Evolutionary conservation across 129 eudicot species (phyloP).

Genomic region (Daucus carota): DH1_v3.0 NC_030384.2:46078001-46078500

Average conservation of each 20-base stretch:
- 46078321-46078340: slow-evolving; percentile 29
- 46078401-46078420: slow-evolving; percentile 30
- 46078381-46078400: slow-evolving; percentile 17
- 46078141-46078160: slow-evolving; percentile 41
- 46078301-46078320: slow-evolving; percentile 74
- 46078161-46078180: slow-evolving; percentile 12
- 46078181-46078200: slow-evolving; percentile 27
- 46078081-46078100: slow-evolving; percentile 43
- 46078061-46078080: slow-evolving; percentile 60
- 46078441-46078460: slow-evolving; percentile 47
- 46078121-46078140: slow-evolving; percentile 50
- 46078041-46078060: slow-evolving; percentile 51
- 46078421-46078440: slow-evolving; percentile 43
- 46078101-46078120: slow-evolving; percentile 32
- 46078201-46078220: slow-evolving; percentile 40
- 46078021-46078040: slow-evolving; percentile 24
- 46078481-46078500: slow-evolving; percentile 35
- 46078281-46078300: slow-evolving; percentile 43
- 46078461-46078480: slow-evolving; percentile 49
- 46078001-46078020: slow-evolving; percentile 54
- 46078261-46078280: slow-evolving; percentile 59
- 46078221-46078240: slow-evolving; percentile 31
- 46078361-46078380: slow-evolving; percentile 26
- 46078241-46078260: slow-evolving; percentile 46
- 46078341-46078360: slow-evolving; percentile 46